phyloP scores from a whole-genome alignment of 1,284 basidiomycete genomes.

The Dichomitus squalens region DNA sequence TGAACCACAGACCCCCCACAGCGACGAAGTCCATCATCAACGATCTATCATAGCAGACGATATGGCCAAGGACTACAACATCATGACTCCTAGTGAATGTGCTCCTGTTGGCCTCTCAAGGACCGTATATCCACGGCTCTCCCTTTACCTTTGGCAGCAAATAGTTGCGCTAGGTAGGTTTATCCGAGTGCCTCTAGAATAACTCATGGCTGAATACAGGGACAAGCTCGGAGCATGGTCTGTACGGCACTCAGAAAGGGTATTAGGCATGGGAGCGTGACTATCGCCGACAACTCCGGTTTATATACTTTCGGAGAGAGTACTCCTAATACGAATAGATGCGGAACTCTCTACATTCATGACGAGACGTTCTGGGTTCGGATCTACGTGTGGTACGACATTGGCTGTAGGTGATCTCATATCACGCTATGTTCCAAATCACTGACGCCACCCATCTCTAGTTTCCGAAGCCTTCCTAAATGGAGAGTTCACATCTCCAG shows the following conservation, averaged over 20 bases:
- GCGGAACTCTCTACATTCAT: not conserved
- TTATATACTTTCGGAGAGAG: not conserved
- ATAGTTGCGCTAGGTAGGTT: not conserved
- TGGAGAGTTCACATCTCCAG: constrained; percentile 70
- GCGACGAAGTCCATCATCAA: no score
- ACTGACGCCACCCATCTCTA: constrained; percentile 26
- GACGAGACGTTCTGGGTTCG: constrained; percentile 11
- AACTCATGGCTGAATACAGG: not conserved
- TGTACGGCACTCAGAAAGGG: not conserved
- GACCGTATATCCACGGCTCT: not conserved
- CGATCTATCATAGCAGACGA: not conserved
- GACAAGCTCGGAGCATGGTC: not conserved
- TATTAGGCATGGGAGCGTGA: not conserved
- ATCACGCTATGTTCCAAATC: not conserved
- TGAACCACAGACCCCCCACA: not conserved
- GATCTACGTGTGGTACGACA: constrained; percentile 37
- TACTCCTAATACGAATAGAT: not conserved
- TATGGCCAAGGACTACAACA: not conserved
- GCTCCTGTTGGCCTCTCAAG: not conserved
- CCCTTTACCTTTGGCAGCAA: not conserved
- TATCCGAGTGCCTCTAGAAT: not conserved
- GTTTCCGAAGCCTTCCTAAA: constrained; percentile 87
- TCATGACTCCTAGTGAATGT: not conserved
- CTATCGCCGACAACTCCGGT: not conserved
- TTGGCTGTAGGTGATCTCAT: constrained; percentile 54